Evolutionary conservation across 1,284 basidiomycete species (phyloP), one percentile per base, ranked within the genome.

Genomic region (Cryptococcus sp.): DNA sequence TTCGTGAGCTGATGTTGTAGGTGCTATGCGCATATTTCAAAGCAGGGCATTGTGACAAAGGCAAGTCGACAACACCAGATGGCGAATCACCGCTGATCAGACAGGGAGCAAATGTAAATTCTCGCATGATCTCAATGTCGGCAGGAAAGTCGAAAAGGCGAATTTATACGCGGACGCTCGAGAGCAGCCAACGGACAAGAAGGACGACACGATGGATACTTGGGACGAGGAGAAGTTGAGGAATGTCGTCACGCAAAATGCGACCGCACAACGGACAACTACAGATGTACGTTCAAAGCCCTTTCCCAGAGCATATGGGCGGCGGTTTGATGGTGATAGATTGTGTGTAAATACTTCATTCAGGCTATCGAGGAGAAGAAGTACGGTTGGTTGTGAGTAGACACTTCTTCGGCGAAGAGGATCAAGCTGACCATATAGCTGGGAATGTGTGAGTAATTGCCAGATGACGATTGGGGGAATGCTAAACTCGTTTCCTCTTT

Each of bases 301-400:
- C 19, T 3, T 22, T 11, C 5, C 24, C 23, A 14, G 23, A 23
- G 32, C 11, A 23, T 31, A 3, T 21, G 21, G 5, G 12, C 5
- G 5, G 43, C n/a, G n/a, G n/a, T n/a, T n/a, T n/a, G n/a, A n/a
- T n/a, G n/a, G n/a, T n/a, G n/a, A n/a, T n/a, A n/a, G 89, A 95
- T 97, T 65, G 93, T 97, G 9, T 97, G 94, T 83, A 97, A 94
- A 75, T 84, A 77, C 75, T 98, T 98, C 68, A 86, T 99, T 57
- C 85, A 97, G 66, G 95, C 94, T 23, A 95, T 99, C 67, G 95
- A 99, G 71, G 79, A 80, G 11, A 84, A 89, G 68, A 91, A 89
- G 80, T 92, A 77, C 51, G 73, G 75, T 28, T 77, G 76, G 78
- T 75, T 67, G 61, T 68, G 48, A 63, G 62, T 61, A 18, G 16